Conservation (phyloP, 352 stramenopile genomes). For the Pythium aquatile region DNA sequence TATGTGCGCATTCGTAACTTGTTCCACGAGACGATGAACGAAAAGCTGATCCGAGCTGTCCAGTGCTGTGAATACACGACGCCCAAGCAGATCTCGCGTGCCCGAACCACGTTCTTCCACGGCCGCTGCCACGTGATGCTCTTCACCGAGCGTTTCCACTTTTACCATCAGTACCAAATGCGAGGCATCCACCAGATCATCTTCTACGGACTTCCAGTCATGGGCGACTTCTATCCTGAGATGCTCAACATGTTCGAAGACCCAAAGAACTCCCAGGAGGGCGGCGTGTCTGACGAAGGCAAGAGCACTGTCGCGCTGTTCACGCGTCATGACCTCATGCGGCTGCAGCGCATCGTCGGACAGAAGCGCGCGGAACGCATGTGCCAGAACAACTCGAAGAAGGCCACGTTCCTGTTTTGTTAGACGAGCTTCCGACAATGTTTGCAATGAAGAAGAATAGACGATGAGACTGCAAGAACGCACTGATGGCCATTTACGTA, state of each 20-base stretch:
- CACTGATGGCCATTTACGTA: no score
- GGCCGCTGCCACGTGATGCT: constrained; percentile 76
- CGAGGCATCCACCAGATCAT: constrained; percentile 77
- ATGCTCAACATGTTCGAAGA: constrained; percentile 76
- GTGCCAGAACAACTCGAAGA: constrained; percentile 57
- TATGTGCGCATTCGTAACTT: constrained; percentile 86
- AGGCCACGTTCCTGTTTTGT: constrained; percentile 77
- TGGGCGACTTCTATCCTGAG: constrained; percentile 74
- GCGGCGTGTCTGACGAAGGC: constrained; percentile 27
- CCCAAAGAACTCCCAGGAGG: constrained; percentile 14
- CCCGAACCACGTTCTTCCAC: constrained; percentile 74
- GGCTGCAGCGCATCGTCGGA: constrained; percentile 73
- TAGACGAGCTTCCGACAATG: constrained; percentile 24
- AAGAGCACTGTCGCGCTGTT: constrained; percentile 65
- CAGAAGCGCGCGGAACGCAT: constrained; percentile 69
- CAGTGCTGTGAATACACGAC: constrained; percentile 82
- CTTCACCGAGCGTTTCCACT: constrained; percentile 84
- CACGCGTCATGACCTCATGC: constrained; percentile 55
- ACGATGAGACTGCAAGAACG: background rate
- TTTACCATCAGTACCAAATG: constrained; percentile 84
- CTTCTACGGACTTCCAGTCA: constrained; percentile 67
- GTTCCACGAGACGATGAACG: constrained; percentile 70
- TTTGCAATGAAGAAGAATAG: background rate
- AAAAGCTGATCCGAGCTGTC: constrained; percentile 66
- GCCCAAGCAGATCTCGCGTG: constrained; percentile 58